These are phyloP conservation scores for Xylariaceae sp. DNA, from an alignment of 2,329 filamentous ascomycete species.

Conservation along the genomic window DNA sequence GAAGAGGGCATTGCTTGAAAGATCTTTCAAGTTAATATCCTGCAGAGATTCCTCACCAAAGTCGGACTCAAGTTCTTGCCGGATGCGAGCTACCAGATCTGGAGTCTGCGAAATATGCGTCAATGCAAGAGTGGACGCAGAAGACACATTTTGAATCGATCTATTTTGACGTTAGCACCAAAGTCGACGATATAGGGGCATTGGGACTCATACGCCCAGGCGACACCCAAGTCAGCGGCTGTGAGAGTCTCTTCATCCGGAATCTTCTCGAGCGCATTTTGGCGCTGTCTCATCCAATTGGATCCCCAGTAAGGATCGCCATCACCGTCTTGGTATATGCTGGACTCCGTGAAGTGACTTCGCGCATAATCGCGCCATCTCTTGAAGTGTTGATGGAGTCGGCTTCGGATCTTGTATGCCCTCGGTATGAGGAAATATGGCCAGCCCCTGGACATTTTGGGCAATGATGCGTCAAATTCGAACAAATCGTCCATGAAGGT, in stretches of 20 bases:
- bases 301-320: slow-evolving; percentile 20
- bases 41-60: neutral
- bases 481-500: neutral
- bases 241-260: slow-evolving; percentile 11
- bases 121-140: neutral
- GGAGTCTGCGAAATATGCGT: neutral
- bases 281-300: slow-evolving; percentile 2
- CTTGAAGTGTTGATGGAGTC: neutral
- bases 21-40: neutral
- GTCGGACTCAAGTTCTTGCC: neutral
- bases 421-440: neutral
- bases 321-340: slow-evolving; percentile 5
- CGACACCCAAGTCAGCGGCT: slow-evolving; percentile 7
- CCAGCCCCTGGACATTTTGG: neutral
- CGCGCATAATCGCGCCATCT: neutral
- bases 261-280: neutral
- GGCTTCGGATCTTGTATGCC: neutral
- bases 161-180: neutral
- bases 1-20: slow-evolving; percentile 6
- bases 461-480: neutral
- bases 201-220: neutral
- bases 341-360: neutral
- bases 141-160: neutral
- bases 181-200: neutral
- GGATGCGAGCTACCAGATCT: neutral